Percentiles rank a stretch among this genome's conserved stretches.
These are phyloP conservation scores for Pichia pseudocactophila DNA, from an alignment of 805 yeast genomes.

Conservation along the genomic window DNA sequence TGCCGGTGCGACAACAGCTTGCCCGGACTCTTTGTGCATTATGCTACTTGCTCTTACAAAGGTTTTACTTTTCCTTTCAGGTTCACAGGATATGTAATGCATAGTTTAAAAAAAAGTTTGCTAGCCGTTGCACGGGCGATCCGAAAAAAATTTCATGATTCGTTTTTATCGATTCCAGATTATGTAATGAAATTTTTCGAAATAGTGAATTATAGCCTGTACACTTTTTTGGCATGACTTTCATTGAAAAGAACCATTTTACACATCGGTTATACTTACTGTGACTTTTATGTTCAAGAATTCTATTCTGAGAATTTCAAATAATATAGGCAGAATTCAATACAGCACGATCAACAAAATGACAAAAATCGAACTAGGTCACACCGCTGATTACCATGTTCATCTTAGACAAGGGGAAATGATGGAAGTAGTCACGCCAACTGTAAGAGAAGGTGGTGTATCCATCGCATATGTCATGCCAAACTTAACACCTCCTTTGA, in stretches of 20 bases:
- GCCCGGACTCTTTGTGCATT: neutral
- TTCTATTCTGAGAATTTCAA: neutral
- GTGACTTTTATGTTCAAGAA: neutral
- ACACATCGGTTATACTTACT: too few relatives aligned
- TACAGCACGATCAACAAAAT: constrained; percentile 1
- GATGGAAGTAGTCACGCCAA: constrained; percentile 89
- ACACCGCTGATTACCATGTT: constrained; percentile 89
- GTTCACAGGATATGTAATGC: too few relatives aligned
- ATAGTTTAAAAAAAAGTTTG: too few relatives aligned
- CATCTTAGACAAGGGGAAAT: constrained; percentile 90
- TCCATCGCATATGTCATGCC: constrained; percentile 96
- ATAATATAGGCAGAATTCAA: neutral
- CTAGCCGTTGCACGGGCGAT: neutral
- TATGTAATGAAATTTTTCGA: neutral
- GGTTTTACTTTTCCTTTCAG: too few relatives aligned
- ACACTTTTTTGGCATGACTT: too few relatives aligned
- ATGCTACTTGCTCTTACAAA: too few relatives aligned
- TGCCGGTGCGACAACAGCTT: constrained; percentile 38
- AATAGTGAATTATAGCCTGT: too few relatives aligned
- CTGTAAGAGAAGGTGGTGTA: constrained; percentile 83
- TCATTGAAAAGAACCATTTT: too few relatives aligned
- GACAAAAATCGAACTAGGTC: constrained; percentile 44
- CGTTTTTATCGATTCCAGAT: neutral
- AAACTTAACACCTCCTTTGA: constrained; percentile 85
- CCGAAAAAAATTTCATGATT: constrained; percentile 4